Evolutionary conservation across 495 filamentous ascomycete species (phyloP), one percentile per base, ranked within the genome.

Genomic region (Lophiostoma macrostomum): DNA sequence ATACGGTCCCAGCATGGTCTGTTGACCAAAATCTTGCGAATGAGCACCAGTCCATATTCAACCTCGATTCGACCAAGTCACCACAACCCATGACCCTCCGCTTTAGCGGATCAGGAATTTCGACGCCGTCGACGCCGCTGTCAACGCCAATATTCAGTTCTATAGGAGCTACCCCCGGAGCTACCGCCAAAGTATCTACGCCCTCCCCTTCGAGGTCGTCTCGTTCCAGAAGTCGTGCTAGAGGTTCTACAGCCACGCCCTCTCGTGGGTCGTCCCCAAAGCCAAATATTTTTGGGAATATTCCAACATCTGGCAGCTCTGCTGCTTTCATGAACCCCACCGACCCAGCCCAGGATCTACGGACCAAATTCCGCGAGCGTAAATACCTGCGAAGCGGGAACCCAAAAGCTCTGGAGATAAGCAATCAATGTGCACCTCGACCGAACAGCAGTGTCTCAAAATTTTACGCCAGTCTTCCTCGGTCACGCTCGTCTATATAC

Each of bases 401-500:
- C 30, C 38, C 47, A 10, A 51, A 51, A 41, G 38, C 50, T 38
- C n/a, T n/a, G n/a, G 12, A 36, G 23, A 34, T 42, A 8, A 7
- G 24, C 4, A 18, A 38, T 11, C 6, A 20, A 8, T 52, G 25
- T 20, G 18, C 23, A 18, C 37, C 53, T 5, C 24, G 18, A 43
- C 13, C 19, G 16, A 58, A 58, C 22, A 45, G 16, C 20, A 35
- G 28, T 10, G n/a, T 29, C 7, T 44, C 45, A 64, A 44, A 41
- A 44, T 39, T 68, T 61, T 39, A 62, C 50, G 4, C 38, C 58
- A 20, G 57, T 62, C 1, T 42, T 68, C 42, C 62, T 63, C 12
- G 56, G 47, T n/a, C 65, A 67, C 34, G 64, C 65, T 11, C 51
- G 60, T 11, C 58, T 69, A 0, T 69, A 66, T 35, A n/a, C 46